A percentile compares a stretch with the other conserved stretches of the same genome.
phyloP scores from a whole-genome alignment of 225 moss, liverwort and hornwort genomes.

The Asterella californica region DNA sequence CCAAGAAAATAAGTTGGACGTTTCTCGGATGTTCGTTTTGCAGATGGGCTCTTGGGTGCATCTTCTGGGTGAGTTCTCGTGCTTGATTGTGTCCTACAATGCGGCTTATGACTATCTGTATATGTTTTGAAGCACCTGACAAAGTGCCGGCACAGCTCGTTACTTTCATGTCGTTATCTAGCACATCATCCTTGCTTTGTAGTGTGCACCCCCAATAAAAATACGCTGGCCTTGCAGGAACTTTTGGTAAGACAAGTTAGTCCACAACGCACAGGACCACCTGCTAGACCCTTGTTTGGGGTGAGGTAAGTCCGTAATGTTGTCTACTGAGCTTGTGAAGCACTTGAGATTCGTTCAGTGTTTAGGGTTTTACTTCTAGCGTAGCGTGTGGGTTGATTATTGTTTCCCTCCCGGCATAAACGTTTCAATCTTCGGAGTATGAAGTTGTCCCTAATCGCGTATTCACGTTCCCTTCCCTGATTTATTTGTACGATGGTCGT shows the following conservation, averaged over 20 bases:
- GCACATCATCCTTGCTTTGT: not conserved
- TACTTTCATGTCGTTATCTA: not conserved
- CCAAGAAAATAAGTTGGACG: not conserved
- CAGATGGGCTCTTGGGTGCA: conserved; percentile 97
- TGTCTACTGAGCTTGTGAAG: not conserved
- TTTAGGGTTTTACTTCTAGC: not conserved
- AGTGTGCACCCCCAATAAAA: not conserved
- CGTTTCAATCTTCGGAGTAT: not conserved
- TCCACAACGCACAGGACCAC: conserved; percentile 57
- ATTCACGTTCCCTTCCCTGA: not conserved
- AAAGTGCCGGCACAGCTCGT: not conserved
- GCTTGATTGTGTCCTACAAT: not conserved
- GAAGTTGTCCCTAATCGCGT: not conserved
- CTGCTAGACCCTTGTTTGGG: conserved; percentile 82
- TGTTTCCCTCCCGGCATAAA: not conserved
- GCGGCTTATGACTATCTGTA: not conserved
- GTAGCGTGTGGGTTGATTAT: not conserved
- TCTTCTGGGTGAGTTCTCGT: conserved; percentile 73
- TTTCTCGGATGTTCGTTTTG: not conserved
- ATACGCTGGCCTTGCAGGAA: conserved; percentile 47
- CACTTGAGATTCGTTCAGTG: not conserved
- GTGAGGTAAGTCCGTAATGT: conserved; percentile 54
- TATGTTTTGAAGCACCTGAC: not conserved
- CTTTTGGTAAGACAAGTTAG: conserved; percentile 72
- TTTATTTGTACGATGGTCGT: conserved; percentile 9